Evolutionary conservation across 2,329 filamentous ascomycete species (phyloP).

Genomic region (Dothidotthia symphoricarpi): DNA sequence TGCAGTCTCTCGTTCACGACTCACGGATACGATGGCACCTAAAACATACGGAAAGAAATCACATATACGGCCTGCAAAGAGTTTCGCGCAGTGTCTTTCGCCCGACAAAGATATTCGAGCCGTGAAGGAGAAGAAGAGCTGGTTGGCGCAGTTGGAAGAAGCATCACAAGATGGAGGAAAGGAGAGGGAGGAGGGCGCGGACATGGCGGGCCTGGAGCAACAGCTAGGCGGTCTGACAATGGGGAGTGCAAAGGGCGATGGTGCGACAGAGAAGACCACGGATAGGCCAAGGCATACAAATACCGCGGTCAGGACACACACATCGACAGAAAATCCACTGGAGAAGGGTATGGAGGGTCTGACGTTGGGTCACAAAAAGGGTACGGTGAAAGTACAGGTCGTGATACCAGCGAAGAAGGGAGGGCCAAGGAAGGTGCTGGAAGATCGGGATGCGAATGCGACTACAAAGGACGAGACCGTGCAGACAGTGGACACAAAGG

Average conservation of each 20-base stretch:
- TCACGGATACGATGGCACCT: slow-evolving; percentile 8
- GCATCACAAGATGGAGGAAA: slow-evolving; percentile 3
- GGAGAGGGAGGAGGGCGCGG: slow-evolving; percentile 4
- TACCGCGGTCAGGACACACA: not conserved
- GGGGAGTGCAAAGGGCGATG: too few relatives aligned
- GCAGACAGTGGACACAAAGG: not conserved
- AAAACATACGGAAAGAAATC: slow-evolving; percentile 24
- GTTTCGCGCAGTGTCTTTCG: slow-evolving; percentile 28
- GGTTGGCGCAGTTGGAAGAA: not conserved
- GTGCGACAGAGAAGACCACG: not conserved
- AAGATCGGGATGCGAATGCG: slow-evolving; percentile 13
- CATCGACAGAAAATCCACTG: not conserved
- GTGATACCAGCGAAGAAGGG: not conserved
- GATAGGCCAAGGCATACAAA: not conserved
- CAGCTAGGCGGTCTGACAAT: slow-evolving; percentile 4
- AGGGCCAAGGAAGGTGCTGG: slow-evolving; percentile 7
- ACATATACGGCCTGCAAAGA: not conserved
- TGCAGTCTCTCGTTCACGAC: not conserved
- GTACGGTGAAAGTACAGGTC: too few relatives aligned
- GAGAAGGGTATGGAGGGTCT: not conserved
- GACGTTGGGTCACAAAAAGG: not conserved
- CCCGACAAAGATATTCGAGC: slow-evolving; percentile 23
- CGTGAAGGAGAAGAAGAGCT: slow-evolving; percentile 3
- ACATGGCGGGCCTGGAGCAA: slow-evolving; percentile 4
- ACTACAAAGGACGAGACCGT: slow-evolving; percentile 1